A percentile compares a stretch with the other conserved stretches of the same genome.
Evolutionary conservation across 441 rosid species (phyloP).

Genomic region (Viola pubescens): DNA sequence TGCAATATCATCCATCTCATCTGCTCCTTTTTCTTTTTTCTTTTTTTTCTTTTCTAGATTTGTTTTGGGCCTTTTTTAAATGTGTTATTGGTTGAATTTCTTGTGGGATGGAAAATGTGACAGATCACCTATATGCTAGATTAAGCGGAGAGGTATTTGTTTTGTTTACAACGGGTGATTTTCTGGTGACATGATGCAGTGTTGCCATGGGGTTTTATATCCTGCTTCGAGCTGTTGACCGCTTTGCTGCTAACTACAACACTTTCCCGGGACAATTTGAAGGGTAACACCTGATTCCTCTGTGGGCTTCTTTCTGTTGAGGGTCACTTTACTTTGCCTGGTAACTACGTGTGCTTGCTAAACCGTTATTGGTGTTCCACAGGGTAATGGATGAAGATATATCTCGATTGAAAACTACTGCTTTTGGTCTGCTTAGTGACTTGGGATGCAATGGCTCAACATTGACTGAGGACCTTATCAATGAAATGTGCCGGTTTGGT

Average conservation of each 20-base stretch:
- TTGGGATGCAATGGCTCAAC: constrained; percentile 72
- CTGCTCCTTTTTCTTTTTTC: neutral
- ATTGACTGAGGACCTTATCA: constrained; percentile 73
- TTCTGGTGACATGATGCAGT: constrained; percentile 32
- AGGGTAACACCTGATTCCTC: constrained; percentile 41
- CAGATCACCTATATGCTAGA: neutral
- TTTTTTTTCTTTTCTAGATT: neutral
- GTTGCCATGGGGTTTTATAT: constrained; percentile 69
- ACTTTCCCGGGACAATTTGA: constrained; percentile 87
- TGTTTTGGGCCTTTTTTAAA: neutral
- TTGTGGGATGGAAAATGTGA: neutral
- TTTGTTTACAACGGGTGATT: constrained; percentile 5
- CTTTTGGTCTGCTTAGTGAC: constrained; percentile 58
- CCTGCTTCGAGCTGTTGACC: constrained; percentile 85
- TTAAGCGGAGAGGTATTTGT: constrained; percentile 5
- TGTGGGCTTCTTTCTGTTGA: neutral
- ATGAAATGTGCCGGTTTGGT: constrained; percentile 89
- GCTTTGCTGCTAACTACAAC: constrained; percentile 72
- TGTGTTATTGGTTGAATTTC: too few species aligned
- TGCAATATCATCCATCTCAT: neutral
- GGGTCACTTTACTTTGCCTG: neutral
- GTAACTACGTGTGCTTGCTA: constrained; percentile 4
- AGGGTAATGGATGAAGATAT: constrained; percentile 73
- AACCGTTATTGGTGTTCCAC: constrained; percentile 13
- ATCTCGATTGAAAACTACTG: constrained; percentile 59